phyloP scores from a whole-genome alignment of 2,329 filamentous ascomycete species.

The Fusarium sp. region DNA sequence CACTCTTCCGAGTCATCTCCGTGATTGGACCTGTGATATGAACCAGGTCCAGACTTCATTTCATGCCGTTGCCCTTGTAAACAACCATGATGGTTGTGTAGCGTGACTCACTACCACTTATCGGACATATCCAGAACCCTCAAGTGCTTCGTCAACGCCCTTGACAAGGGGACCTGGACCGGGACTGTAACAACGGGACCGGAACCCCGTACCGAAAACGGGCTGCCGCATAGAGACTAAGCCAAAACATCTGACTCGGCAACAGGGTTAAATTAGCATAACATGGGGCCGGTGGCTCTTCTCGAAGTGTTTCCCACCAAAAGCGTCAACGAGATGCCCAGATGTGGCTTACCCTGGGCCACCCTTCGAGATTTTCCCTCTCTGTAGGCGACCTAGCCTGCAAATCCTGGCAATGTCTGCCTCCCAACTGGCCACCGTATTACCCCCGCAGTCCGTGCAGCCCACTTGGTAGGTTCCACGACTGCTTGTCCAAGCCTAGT shows the following conservation, averaged over 20 bases:
- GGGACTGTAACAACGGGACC: conserved; percentile 27
- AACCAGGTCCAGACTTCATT: conserved; percentile 16
- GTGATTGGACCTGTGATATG: conserved; percentile 12
- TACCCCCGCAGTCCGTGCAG: conserved; percentile 39
- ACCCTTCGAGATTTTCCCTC: conserved; percentile 40
- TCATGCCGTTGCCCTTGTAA: conserved; percentile 7
- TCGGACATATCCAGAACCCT: conserved; percentile 18
- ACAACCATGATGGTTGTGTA: conserved; percentile 13
- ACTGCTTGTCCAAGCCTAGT: conserved; percentile 46
- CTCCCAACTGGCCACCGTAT: conserved; percentile 44
- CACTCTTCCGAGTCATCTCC: conserved; percentile 31
- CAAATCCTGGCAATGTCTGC: conserved; percentile 15
- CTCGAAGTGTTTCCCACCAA: conserved; percentile 37
- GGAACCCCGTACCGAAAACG: conserved; percentile 33
- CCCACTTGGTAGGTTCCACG: conserved; percentile 40
- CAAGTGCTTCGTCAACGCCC: conserved; percentile 15
- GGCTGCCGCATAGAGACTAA: conserved; percentile 39
- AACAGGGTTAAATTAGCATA: conserved; percentile 46
- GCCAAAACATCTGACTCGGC: conserved; percentile 41
- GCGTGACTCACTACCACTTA: conserved; percentile 33
- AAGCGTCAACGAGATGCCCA: conserved; percentile 34
- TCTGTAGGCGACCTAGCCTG: conserved; percentile 40
- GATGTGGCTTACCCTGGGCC: conserved; percentile 43
- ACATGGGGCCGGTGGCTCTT: conserved; percentile 33
- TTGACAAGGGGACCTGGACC: conserved; percentile 25